Evolutionary conservation across 441 rosid species (phyloP), one percentile per base, ranked within the genome.

Genomic region (Sinapis alba): DNA sequence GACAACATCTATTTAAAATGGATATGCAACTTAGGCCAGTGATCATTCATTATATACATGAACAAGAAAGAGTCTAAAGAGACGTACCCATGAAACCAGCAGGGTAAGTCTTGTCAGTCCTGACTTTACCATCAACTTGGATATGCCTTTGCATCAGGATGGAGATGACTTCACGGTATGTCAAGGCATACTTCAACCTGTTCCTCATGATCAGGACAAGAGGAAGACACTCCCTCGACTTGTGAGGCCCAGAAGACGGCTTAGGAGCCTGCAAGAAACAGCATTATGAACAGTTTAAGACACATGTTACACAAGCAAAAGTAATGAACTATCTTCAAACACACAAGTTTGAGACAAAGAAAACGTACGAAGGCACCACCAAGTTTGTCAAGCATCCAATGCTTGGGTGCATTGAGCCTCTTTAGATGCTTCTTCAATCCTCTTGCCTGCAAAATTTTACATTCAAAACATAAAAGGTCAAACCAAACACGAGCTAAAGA

Each of bases 221-320:
- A 1, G 93, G 91, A 74, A 89, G 78, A 83, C 96, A 89, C 72
- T 90, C 93, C 85, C 96, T 88, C 1, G 97, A 88, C 68, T 89
- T 89, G 84, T 92, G 97, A 18, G 97, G 97, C 24, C 96, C 96
- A 28, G 96, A 92, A n/a, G 97, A 89, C 7, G 93, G 96, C 78
- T 92, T 90, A 26, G 97, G 94, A 7, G 97, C 96, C 97, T 91
- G 47, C 47, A 38, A 38, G 13, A 11, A 36, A 36, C 43, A 36
- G 50, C 61, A 53, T 5, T 6, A n/a, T 45, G 6, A 41, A 26
- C 20, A 19, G 1, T 10, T 23, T 0, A 43, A 13, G 50, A 65
- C 12, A 4, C 32, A 13, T 0, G 13, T 18, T 64, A 32, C 18
- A 41, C 27, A 12, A 4, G 0, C 16, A 34, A 16, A 16, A 24